Conservation (phyloP, 2,329 filamentous ascomycete genomes). For the Zymoseptoria ardabiliae region DNA sequence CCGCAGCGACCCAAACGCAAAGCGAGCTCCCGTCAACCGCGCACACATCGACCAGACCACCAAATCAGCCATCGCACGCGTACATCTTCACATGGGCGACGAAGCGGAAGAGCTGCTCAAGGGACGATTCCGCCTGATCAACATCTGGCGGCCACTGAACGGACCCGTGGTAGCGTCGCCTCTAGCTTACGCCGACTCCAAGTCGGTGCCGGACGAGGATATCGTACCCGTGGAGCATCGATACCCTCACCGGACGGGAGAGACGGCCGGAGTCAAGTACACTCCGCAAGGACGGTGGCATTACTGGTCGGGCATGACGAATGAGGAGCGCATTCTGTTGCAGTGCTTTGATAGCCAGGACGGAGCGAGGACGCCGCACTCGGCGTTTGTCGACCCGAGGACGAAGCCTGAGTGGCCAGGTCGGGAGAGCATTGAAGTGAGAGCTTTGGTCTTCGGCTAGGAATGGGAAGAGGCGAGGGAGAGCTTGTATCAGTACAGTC, state of each 20-base stretch:
- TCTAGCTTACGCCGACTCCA: conserved; percentile 51
- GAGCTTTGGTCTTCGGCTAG: conserved; percentile 66
- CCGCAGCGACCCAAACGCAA: conserved; percentile 51
- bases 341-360: conserved; percentile 42
- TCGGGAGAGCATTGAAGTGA: conserved; percentile 83
- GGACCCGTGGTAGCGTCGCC: conserved; percentile 51
- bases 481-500: background rate
- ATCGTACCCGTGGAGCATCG: conserved; percentile 66
- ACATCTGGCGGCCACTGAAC: conserved; percentile 69
- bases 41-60: conserved; percentile 82
- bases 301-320: conserved; percentile 72
- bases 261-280: conserved; percentile 63
- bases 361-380: conserved; percentile 52
- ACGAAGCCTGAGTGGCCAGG: conserved; percentile 56
- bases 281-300: conserved; percentile 63
- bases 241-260: conserved; percentile 62
- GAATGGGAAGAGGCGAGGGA: background rate
- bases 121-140: conserved; percentile 73
- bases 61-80: conserved; percentile 57
- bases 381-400: conserved; percentile 70
- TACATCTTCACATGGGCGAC: conserved; percentile 57
- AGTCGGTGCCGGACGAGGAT: conserved; percentile 52
- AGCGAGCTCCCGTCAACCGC: conserved; percentile 60
- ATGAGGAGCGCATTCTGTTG: conserved; percentile 47
- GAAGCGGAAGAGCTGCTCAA: conserved; percentile 61